Base-by-base conservation (phyloP, 805 yeast species). In the Sungouiozyma intestinalis region DNA sequence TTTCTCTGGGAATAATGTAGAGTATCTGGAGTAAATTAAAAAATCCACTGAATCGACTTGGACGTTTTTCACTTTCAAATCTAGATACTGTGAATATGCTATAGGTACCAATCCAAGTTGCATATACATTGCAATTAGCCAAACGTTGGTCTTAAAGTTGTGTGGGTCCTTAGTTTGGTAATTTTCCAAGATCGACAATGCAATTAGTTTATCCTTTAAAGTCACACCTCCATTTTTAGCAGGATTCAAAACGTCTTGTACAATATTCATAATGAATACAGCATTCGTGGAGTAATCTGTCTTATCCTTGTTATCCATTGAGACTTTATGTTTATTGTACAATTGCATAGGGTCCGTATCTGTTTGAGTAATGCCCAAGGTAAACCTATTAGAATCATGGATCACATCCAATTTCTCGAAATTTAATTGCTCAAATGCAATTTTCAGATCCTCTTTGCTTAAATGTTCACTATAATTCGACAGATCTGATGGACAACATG, bases 251-350 rank as follows among this genome's bases (percentile, higher is more conserved):
- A 64, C 42, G 1, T 62, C 59, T 53, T 71, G 61, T 0, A 78
- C 69, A 1, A 79, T 73, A 38, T 80, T 59, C 4, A 86, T 56
- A 8, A 84, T 58, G 38, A 84, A 72, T 42, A 80, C 85, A 46
- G 81, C 78, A 5, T 82, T 84, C 2, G 76, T 57, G 47, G 79
- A 81, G 56, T 81, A 82, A 55, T 87, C 95, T 34, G 81, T 81
- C 42, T 68, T 71, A 38, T 68, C 64, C 53, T 75, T 74, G 4
- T 48, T 48, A 20, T 53, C 38, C 38, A 72, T 59, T 32, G 67
- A 55, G 15, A 52, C 57, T 44, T 60, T 64, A 42, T 70, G 67
- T 14, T 56, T 48, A 14, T 63, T 59, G 54, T 71, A 80, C 21
- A 63, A 62, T 0, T 42, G 38, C n/a, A 73, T 3, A 50, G 58